Evolutionary conservation across 768 basidiomycete genomes (phyloP).

Genomic region (Auriculariales sp.): DNA sequence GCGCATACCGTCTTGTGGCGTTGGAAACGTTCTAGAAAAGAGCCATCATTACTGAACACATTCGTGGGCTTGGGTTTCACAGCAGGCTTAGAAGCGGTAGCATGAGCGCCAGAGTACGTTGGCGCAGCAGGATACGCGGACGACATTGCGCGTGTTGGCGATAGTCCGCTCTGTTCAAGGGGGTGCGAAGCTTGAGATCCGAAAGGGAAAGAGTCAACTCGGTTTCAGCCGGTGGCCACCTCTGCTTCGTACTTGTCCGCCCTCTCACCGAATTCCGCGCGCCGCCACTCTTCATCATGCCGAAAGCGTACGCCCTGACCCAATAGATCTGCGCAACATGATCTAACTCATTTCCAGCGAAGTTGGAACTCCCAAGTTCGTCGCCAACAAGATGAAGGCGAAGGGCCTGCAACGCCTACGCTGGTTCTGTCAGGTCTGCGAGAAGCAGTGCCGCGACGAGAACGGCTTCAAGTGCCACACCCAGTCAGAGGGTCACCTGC

Average conservation of each 20-base stretch:
- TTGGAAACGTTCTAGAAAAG: conserved; percentile 51
- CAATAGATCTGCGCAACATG: background rate
- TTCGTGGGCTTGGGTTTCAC: conserved; percentile 31
- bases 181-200: too few species aligned
- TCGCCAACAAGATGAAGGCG: conserved; percentile 95
- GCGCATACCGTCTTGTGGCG: conserved; percentile 35
- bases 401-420: conserved; percentile 90
- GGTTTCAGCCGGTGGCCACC: too few species aligned
- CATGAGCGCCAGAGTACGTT: background rate
- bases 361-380: conserved; percentile 81
- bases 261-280: too few species aligned
- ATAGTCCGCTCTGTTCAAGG: too few species aligned
- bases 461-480: conserved; percentile 98
- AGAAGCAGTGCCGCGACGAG: conserved; percentile 97
- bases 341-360: background rate
- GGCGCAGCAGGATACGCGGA: background rate
- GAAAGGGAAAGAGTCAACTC: too few species aligned
- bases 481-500: conserved; percentile 75
- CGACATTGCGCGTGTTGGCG: background rate
- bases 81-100: background rate
- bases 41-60: conserved; percentile 57
- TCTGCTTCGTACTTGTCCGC: too few species aligned
- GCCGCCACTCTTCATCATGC: background rate
- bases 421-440: conserved; percentile 98
- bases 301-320: background rate